A percentile compares a stretch with the other conserved stretches of the same genome.
These are phyloP conservation scores for Ploettnerulaceae sp. DNA, from an alignment of 2,329 filamentous ascomycete species.

Conservation along the genomic window DNA sequence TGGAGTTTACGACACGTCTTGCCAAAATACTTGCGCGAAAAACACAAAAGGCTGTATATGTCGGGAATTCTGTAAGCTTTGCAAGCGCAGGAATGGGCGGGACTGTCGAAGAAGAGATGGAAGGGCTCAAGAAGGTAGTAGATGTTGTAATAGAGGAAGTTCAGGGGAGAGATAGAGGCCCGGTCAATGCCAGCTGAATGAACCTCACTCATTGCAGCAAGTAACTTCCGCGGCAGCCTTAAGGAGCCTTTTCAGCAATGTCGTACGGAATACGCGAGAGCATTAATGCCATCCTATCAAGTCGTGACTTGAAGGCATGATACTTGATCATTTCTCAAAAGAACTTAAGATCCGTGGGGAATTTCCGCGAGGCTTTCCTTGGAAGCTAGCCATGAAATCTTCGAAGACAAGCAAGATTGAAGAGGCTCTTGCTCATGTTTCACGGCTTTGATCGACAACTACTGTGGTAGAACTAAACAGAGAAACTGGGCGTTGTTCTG, in stretches of 20 bases:
- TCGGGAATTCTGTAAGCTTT: conserved; percentile 82
- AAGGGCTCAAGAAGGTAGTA: conserved; percentile 71
- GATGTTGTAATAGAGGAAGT: conserved; percentile 60
- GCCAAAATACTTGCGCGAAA: conserved; percentile 78
- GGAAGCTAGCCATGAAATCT: no score
- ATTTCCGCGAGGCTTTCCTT: no score
- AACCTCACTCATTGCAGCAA: no score
- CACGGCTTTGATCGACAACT: neutral
- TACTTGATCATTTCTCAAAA: no score
- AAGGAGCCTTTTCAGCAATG: no score
- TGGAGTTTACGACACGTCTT: conserved; percentile 83
- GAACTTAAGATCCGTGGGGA: no score
- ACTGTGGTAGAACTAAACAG: neutral
- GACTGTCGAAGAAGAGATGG: conserved; percentile 90
- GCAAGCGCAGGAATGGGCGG: conserved; percentile 69
- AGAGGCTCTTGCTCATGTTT: neutral
- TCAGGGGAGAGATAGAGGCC: conserved; percentile 33
- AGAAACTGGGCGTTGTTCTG: neutral
- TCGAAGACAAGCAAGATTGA: no score
- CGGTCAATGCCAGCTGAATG: neutral
- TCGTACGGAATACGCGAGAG: no score
- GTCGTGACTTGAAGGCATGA: no score
- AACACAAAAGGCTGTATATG: conserved; percentile 73
- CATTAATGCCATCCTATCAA: no score
- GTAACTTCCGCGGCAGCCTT: no score